Evolutionary conservation across 169 alveolate genomes (phyloP), one percentile per base, ranked within the genome.

Genomic region (Plasmodium chabaudi): DNA sequence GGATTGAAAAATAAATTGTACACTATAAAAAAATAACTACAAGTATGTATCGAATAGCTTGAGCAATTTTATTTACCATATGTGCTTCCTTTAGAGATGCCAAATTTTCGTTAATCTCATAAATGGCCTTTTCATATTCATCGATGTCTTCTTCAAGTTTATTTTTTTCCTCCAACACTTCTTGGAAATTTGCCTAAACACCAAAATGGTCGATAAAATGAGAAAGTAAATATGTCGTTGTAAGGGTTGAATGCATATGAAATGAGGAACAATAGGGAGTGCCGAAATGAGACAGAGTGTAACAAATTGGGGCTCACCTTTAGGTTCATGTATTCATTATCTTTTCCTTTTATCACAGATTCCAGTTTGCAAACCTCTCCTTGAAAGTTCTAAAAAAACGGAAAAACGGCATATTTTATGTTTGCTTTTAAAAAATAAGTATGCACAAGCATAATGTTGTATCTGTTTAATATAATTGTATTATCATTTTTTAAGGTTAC

Each of bases 101-200:
- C 39, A 27, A 74, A 39, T 74, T 74, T 74, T 74, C 88, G 68
- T 74, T 68, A n/a, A 74, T 74, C 46, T 74, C 88, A 42, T 55
- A 74, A 23, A 74, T 74, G 65, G 71, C 88, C 19, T 74, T 74
- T 46, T 74, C 75, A 39, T 74, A 74, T 12, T 68, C 42, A 15
- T 59, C 21, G 6, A 75, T 23, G 9, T 75, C 88, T 9, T 19
- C 49, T 39, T 75, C 88, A 7, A 75, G 15, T 49, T 75, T 75
- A 39, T 68, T 61, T 49, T 75, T 75, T 34, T 55, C 88, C 23
- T 75, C 88, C 44, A 75, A 19, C 44, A 75, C 25, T 42, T 75
- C 68, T 49, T 75, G 69, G 17, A 75, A 75, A 55, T 67, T 75
- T 13, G 47, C 65, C 88, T 75, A 21, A 34, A 6, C 42, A 4